These are phyloP conservation scores for Xylaria cubensis DNA, from an alignment of 495 filamentous ascomycete species.

Conservation along the genomic window DNA sequence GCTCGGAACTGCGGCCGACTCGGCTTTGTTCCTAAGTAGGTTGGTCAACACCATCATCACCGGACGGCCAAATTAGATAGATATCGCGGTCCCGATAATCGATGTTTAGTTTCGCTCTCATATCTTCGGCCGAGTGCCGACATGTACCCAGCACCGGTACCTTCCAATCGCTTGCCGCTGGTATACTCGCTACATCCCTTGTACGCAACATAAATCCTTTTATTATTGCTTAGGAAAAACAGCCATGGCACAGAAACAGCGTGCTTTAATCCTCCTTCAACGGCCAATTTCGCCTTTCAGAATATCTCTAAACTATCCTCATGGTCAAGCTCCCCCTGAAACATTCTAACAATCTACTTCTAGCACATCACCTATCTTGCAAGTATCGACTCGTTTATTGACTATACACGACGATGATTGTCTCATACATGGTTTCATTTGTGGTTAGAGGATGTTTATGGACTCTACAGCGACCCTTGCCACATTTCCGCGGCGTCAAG, in stretches of 20 bases:
- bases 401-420: neutral
- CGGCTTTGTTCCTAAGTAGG: neutral
- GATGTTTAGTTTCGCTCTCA: neutral
- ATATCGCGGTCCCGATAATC: neutral
- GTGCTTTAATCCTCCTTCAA: neutral
- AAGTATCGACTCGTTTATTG: neutral
- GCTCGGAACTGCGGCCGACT: constrained; percentile 3
- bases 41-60: neutral
- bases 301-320: neutral
- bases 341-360: neutral
- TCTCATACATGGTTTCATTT: constrained; percentile 3
- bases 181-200: neutral
- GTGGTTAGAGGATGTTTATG: neutral
- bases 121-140: constrained; percentile 1
- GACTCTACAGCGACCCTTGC: neutral
- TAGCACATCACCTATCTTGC: neutral
- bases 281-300: neutral
- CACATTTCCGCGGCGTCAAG: neutral
- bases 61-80: neutral
- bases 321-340: neutral
- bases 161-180: neutral
- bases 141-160: constrained; percentile 7
- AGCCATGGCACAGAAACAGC: neutral
- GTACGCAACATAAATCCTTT: neutral
- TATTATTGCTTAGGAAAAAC: neutral